Base-by-base conservation (phyloP, 1,284 basidiomycete genomes). In the Microbotryum lychnidis-dioicae region DNA sequence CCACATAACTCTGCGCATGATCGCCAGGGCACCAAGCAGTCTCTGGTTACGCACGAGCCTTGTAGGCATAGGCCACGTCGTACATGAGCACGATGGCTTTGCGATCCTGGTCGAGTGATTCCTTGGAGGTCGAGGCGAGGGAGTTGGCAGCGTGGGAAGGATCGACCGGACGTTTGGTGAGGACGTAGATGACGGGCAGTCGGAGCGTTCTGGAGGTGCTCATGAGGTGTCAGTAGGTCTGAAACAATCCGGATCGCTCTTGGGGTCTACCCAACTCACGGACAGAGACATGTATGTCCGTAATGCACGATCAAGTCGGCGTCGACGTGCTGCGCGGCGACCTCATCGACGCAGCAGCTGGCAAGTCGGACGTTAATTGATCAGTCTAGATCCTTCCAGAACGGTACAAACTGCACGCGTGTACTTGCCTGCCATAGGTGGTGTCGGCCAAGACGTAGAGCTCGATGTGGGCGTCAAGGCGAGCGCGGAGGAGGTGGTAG, bases 291-390 rank as follows among this genome's bases (percentile, higher is more conserved):
- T 0, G 94, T 92, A 77, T 97, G 90, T 1, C 96, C 94, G 72
- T 96, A 97, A 74, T 98, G 94, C 6, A 99, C 86, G 63, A 97
- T 81, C 10, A 87, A 82, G 72, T 97, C 89, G 0, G 93, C 91
- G 66, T 93, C 85, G 49, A 94, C 86, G 74, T 98, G 96, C 67
- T 92, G 86, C 6, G 94, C 93, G 9, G 91, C 89, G 4, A 98
- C 87, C 71, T 97, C 89, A 73, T 99, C 96, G 5, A 96, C 91
- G 73, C 94, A 98, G 73, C 94, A 99, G 71, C 91, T 96, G 56
- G 25, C 10, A 9, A 10, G 31, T 31, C 31, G 31, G 31, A 1
- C 7, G 31, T 10, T 6, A 8, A 10, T 9, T 8, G 27, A 59
- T 31, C 31, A 52, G 37, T 50, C 18, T 31, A 46, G n/a, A 4